A percentile compares a stretch with the other conserved stretches of the same genome.
phyloP scores from a whole-genome alignment of 139 green algal genomes.

The Nannochloris sp. region DNA sequence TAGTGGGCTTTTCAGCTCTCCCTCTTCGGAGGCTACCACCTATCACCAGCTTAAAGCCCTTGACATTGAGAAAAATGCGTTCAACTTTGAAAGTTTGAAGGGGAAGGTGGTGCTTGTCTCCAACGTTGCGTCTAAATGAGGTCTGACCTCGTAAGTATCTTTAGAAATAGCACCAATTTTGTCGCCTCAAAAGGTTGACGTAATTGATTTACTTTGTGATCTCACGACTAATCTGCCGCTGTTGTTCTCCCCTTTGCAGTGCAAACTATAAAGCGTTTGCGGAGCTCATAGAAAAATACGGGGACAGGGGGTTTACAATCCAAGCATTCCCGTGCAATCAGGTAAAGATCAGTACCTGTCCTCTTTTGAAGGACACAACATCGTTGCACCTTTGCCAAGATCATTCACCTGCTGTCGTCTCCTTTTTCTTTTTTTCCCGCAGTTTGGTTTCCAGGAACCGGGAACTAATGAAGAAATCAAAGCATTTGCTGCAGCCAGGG shows the following conservation, averaged over 20 bases:
- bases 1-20: neutral
- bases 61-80: slow-evolving; percentile 28
- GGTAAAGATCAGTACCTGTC: neutral
- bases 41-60: slow-evolving; percentile 25
- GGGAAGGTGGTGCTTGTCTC: slow-evolving; percentile 35
- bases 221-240: neutral
- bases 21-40: slow-evolving; percentile 7
- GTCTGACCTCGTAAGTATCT: neutral
- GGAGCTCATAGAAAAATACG: slow-evolving; percentile 25
- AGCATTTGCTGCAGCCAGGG: slow-evolving; percentile 18
- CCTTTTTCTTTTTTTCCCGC: too few relatives aligned
- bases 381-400: neutral
- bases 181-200: neutral
- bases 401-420: neutral
- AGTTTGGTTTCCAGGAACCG: slow-evolving; percentile 32
- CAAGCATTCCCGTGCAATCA: slow-evolving; percentile 36
- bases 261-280: slow-evolving; percentile 23
- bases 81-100: slow-evolving; percentile 14
- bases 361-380: neutral
- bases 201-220: neutral
- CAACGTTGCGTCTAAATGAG: slow-evolving; percentile 37
- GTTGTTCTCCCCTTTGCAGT: neutral
- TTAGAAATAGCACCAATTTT: neutral
- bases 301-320: slow-evolving; percentile 13
- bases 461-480: slow-evolving; percentile 40